A percentile compares a stretch with the other conserved stretches of the same genome.
These are phyloP conservation scores for Penicillium sp. DNA, from an alignment of 2,329 filamentous ascomycete genomes.

Conservation along the genomic window DNA sequence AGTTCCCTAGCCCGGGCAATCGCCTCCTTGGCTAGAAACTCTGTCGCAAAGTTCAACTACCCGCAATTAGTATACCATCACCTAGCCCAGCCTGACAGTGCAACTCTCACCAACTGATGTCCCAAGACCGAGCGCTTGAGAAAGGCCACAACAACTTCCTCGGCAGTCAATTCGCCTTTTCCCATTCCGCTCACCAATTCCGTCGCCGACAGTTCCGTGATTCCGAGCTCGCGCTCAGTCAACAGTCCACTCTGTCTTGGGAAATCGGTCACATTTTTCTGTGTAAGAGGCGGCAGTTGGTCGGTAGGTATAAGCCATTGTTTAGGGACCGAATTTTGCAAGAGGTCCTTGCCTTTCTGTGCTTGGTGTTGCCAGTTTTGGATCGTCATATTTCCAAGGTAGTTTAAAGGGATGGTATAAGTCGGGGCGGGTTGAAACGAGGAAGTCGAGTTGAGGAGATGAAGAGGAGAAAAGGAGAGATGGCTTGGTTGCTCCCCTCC, in stretches of 20 bases:
- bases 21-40: conserved; percentile 43
- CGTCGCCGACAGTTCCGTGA: conserved; percentile 53
- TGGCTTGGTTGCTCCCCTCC: neutral
- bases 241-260: conserved; percentile 53
- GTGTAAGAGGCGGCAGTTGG: conserved; percentile 30
- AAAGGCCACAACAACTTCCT: conserved; percentile 39
- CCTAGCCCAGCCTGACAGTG: neutral
- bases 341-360: conserved; percentile 38
- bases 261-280: conserved; percentile 37
- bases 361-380: conserved; percentile 37
- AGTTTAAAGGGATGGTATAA: neutral
- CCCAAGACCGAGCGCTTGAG: conserved; percentile 39
- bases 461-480: neutral
- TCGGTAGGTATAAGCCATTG: conserved; percentile 38
- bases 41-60: conserved; percentile 44
- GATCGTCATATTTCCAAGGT: conserved; percentile 21
- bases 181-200: conserved; percentile 34
- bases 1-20: conserved; percentile 38
- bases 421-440: neutral
- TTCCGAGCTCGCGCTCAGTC: conserved; percentile 52
- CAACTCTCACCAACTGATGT: conserved; percentile 35
- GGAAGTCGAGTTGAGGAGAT: neutral
- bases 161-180: conserved; percentile 31
- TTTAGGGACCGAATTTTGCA: conserved; percentile 38
- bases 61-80: neutral